Conservation (phyloP, 208 protist species). For the Leishmania guyanensis region DNA sequence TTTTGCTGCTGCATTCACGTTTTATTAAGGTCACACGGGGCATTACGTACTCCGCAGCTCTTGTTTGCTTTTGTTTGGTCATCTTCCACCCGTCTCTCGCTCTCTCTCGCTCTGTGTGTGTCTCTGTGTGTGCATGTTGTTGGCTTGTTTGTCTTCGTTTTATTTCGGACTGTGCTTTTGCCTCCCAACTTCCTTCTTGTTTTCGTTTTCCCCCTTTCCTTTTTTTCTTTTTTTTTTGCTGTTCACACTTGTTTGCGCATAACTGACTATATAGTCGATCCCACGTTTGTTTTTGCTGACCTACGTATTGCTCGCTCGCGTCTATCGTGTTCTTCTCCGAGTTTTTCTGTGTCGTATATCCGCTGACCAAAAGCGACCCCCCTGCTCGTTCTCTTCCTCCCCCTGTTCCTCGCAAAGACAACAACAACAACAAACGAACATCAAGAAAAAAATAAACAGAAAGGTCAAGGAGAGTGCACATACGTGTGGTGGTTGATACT, state of each 20-base stretch:
- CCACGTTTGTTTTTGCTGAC: neutral
- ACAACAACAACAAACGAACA: neutral
- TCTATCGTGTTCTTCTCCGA: neutral
- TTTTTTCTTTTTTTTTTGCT: slow-evolving; percentile 5
- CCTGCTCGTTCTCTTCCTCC: neutral
- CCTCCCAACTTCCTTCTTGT: neutral
- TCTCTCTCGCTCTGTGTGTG: neutral
- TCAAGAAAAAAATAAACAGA: neutral
- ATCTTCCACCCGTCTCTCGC: neutral
- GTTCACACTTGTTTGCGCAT: neutral
- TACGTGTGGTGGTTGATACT: neutral
- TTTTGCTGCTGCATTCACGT: neutral
- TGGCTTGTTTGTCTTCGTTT: neutral
- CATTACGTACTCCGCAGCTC: no score
- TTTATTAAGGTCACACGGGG: neutral
- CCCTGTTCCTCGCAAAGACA: neutral
- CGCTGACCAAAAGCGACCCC: neutral
- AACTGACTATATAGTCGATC: no score
- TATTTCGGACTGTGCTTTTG: neutral
- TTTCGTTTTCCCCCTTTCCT: neutral
- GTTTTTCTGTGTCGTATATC: neutral
- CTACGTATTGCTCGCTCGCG: neutral
- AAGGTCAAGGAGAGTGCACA: neutral
- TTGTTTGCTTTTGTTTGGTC: neutral
- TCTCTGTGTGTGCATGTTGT: neutral